Evolutionary conservation across 306 rosid genomes (phyloP).

Genomic region (Fragaria ananassa): DNA sequence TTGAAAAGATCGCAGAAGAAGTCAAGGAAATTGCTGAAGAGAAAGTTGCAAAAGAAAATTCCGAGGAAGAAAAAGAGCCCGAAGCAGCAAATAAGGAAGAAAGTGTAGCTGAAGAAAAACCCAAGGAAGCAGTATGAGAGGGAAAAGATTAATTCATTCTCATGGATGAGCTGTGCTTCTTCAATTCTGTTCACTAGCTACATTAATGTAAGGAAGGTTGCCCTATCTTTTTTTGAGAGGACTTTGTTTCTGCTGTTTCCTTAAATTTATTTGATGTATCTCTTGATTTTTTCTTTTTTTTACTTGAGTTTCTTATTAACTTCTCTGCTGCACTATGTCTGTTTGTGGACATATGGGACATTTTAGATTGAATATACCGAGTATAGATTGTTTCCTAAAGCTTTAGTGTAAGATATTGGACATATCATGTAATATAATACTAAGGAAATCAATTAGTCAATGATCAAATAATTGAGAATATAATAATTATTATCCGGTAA

Average conservation of each 20-base stretch:
- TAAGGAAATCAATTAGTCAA: too few species aligned
- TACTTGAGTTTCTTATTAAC: background rate
- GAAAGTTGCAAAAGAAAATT: background rate
- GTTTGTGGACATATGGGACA: background rate
- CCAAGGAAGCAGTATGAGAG: constrained; percentile 4
- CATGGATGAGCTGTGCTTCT: background rate
- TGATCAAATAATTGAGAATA: too few species aligned
- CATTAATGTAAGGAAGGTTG: background rate
- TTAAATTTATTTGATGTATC: background rate
- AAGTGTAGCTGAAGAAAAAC: background rate
- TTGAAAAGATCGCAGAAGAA: constrained; percentile 5
- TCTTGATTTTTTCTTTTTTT: background rate
- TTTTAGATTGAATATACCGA: background rate
- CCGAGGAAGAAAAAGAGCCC: background rate
- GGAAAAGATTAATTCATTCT: background rate
- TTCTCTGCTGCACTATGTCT: background rate
- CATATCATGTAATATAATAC: too few species aligned
- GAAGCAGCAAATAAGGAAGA: constrained; percentile 2
- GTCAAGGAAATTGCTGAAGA: constrained; percentile 9
- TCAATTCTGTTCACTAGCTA: background rate
- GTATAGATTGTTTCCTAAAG: background rate
- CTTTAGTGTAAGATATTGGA: too few species aligned
- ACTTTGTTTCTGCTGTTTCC: background rate
- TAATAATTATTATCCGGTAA: too few species aligned
- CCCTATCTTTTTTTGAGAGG: background rate